Conservation (phyloP, 1,139 yeast genomes). For the Kurtzmaniella quercitrusa region DNA sequence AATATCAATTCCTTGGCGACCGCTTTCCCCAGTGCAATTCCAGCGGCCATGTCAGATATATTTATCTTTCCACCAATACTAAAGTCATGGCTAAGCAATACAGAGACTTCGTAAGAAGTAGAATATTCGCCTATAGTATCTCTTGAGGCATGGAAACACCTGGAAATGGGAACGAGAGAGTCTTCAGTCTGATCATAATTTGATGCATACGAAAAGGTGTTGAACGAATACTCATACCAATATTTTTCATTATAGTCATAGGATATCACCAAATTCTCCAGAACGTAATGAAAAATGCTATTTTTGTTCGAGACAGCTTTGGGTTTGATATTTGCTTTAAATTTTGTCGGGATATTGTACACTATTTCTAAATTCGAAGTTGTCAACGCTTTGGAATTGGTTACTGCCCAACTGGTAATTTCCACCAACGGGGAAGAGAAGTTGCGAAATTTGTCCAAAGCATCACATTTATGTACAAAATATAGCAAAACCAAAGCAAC, state of each 20-base stretch:
- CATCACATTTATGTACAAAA: too few species aligned
- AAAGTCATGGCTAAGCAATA: neutral
- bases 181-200: neutral
- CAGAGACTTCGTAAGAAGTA: neutral
- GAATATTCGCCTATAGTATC: neutral
- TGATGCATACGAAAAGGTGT: slow-evolving; percentile 1
- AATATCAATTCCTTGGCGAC: slow-evolving; percentile 7
- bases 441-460: too few species aligned
- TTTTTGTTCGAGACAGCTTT: slow-evolving; percentile 8
- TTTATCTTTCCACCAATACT: slow-evolving; percentile 2
- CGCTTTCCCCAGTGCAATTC: neutral
- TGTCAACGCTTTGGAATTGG: neutral
- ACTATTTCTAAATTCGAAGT: neutral
- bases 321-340: neutral
- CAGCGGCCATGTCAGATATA: slow-evolving; percentile 5
- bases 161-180: slow-evolving; percentile 9
- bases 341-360: neutral
- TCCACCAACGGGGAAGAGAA: neutral
- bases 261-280: slow-evolving; percentile 12
- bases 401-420: neutral
- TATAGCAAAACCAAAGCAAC: too few species aligned
- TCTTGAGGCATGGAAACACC: slow-evolving; percentile 10
- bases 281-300: slow-evolving; percentile 12
- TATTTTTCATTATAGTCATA: slow-evolving; percentile 13
- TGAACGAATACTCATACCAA: slow-evolving; percentile 15